Base-by-base conservation (phyloP, 108 stramenopile species). In the Cylindrotheca closterium region DNA sequence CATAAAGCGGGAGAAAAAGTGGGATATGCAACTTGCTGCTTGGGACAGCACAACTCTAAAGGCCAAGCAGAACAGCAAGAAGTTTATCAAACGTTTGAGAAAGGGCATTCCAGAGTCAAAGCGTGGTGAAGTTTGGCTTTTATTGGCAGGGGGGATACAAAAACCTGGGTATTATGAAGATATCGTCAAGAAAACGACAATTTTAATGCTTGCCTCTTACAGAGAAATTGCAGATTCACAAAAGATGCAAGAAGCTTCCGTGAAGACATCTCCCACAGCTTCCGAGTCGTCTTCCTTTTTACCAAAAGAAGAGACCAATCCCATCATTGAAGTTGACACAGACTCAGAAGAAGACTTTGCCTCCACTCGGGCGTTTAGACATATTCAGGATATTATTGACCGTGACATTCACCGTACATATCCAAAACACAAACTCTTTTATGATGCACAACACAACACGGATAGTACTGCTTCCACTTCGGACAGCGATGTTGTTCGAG, bases 401-500 rank as follows among this genome's bases (percentile, higher is more conserved):
- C 73, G 90, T 22, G 96, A 97, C 69, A 83, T 97, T 50, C 74
- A 82, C 66, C 82, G 96, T 22, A 97, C 96, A 25, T 97, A 82
- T 70, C 96, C 96, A 17, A 83, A 83, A 30, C 93, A 95, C 64
- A 76, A 71, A 30, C 57, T 93, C 57, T 97, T 97, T 74, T 74
- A 70, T 62, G 74, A 82, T 52, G 10, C 37, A 42, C 63, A 60
- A 32, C 73, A 74, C 62, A 24, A 48, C 4, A 28, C 37, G 19
- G 32, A 57, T 10, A 23, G 29, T n/a, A 28, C 18, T 17, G 65
- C 51, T 15, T 26, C 31, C 24, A 10, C 3, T n/a, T 30, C 3
- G 31, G 46, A 60, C 27, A 51, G 22, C 34, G 63, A 64, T 54
- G 37, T 34, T 0, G 30, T 23, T 19, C 48, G 33, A 10, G 26